Percentiles rank a stretch among this genome's conserved stretches.
Conservation (phyloP, 371 early-diverging fungal species). For the Syncephalastrum racemosum region DNA sequence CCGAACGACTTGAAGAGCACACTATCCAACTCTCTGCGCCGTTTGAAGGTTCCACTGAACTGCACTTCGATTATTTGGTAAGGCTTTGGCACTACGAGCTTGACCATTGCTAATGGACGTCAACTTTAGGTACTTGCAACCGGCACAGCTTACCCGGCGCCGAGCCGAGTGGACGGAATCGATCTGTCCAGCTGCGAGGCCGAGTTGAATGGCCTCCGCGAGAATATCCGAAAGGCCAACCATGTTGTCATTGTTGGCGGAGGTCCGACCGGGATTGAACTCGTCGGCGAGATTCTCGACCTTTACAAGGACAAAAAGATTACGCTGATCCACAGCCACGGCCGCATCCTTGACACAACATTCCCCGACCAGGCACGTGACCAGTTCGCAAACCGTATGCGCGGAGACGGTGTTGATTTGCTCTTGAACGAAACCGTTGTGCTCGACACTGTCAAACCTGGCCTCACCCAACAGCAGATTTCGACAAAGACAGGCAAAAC, state of each 20-base stretch:
- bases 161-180: constrained; percentile 13
- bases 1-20: constrained; percentile 16
- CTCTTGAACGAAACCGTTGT: constrained; percentile 48
- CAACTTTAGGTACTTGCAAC: constrained; percentile 23
- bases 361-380: constrained; percentile 28
- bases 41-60: constrained; percentile 12
- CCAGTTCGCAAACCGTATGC: constrained; percentile 14
- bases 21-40: constrained; percentile 15
- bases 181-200: constrained; percentile 22
- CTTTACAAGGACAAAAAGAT: constrained; percentile 45
- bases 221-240: constrained; percentile 36
- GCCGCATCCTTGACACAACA: constrained; percentile 13
- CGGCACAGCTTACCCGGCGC: constrained; percentile 26
- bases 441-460: neutral
- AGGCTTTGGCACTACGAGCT: too few relatives aligned
- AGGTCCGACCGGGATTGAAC: constrained; percentile 57
- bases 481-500: constrained; percentile 29
- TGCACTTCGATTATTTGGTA: constrained; percentile 24
- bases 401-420: constrained; percentile 37
- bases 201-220: constrained; percentile 28
- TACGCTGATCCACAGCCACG: constrained; percentile 43
- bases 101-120: too few relatives aligned
- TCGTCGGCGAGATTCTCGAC: constrained; percentile 52
- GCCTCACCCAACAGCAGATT: too few relatives aligned
- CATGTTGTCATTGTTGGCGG: constrained; percentile 58